A percentile compares a stretch with the other conserved stretches of the same genome.
These are phyloP conservation scores for Populus tomentosa DNA, from an alignment of 441 rosid genomes.

Conservation along the genomic window DNA sequence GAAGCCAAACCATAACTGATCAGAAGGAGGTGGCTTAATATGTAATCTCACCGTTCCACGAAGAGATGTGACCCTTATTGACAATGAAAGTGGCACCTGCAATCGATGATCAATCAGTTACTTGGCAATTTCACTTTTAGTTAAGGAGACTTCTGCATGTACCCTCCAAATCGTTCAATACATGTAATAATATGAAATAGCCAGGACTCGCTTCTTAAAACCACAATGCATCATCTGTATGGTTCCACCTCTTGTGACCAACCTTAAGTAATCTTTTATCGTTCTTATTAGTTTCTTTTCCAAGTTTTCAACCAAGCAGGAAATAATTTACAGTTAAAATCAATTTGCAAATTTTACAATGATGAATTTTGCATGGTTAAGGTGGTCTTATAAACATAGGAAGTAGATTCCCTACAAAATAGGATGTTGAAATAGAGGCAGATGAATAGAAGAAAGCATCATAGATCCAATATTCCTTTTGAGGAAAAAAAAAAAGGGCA, in stretches of 20 bases:
- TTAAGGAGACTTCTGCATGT: too few species aligned
- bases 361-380: background rate
- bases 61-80: conserved; percentile 73
- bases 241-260: background rate
- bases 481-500: background rate
- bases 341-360: background rate
- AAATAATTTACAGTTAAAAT: background rate
- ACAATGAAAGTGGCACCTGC: conserved; percentile 84
- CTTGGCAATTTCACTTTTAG: background rate
- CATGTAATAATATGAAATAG: background rate
- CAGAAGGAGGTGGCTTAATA: conserved; percentile 94
- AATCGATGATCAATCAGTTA: conserved; percentile 5
- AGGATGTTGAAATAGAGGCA: background rate
- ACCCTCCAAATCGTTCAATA: background rate
- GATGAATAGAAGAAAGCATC: background rate
- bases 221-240: background rate
- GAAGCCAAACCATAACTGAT: conserved; percentile 92
- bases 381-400: background rate
- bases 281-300: background rate
- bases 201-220: background rate
- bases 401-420: background rate
- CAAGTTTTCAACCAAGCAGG: background rate
- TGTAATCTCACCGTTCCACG: conserved; percentile 77
- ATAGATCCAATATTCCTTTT: background rate
- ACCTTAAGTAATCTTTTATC: background rate